Evolutionary conservation across 2,329 filamentous ascomycete species (phyloP), one percentile per base, ranked within the genome.

Genomic region (Zelopaecilomyces penicillatus): DNA sequence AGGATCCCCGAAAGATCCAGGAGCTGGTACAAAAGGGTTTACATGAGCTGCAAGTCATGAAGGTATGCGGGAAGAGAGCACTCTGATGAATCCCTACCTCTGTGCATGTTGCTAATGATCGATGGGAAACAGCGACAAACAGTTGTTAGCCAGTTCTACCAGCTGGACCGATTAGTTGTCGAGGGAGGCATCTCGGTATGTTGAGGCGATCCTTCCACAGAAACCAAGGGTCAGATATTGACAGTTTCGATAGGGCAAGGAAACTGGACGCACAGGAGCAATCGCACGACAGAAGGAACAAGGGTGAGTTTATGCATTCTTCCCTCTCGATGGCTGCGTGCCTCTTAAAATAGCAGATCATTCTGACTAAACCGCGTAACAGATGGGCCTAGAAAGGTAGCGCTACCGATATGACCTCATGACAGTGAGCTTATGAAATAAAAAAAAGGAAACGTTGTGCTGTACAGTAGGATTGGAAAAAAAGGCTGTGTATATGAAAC

Each of bases 91-190:
- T 5, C 4, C n/a, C n/a, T 3, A 8, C 11, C 6, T 5, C 27
- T 31, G 5, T 19, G 27, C 10, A 29, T 42, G 30, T 30, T 37
- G 26, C 44, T 46, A 29, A 49, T 41, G n/a, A 30, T 33, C 12
- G 39, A 42, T 37, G 37, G 5, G 55, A 44, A 29, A 38, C 42
- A 97, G 93, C 83, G 93, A 63, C 93, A 97, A 84, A 94, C 91
- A 8, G 77, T 93, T 41, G 80, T 98, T 60, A 94, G 89, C 62
- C 87, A 95, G 63, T 97, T 97, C 69, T 97, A 87, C 70, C 86
- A 96, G 68, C 66, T 94, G 50, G 90, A 97, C 61, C 77, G 82
- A 60, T 76, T 98, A 66, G 93, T 98, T 10, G 87, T 98, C 0
- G 93, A 98, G 67, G 86, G 86, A 12, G 84, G 87, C 47, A 83